Percentiles rank a stretch among this genome's conserved stretches.
phyloP scores from a whole-genome alignment of 306 rosid species.

The Cucurbita ficifolia region DNA sequence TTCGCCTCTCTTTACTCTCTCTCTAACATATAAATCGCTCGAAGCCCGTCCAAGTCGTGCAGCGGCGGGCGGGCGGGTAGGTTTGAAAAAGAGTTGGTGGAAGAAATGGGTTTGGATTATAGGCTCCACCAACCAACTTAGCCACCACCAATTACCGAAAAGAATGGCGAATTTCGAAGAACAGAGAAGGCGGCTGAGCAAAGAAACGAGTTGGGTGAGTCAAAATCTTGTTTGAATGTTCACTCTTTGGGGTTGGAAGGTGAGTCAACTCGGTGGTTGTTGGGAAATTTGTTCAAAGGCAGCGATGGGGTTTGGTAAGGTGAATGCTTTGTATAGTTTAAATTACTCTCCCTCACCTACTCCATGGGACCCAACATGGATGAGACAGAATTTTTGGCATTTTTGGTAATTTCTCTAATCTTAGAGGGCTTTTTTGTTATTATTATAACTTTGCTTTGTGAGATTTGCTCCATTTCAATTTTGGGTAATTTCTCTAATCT shows the following conservation, averaged over 20 bases:
- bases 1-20: neutral
- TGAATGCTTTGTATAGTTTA: neutral
- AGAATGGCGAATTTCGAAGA: neutral
- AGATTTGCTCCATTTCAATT: too few relatives aligned
- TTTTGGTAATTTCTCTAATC: neutral
- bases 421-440: too few relatives aligned
- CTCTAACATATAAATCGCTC: neutral
- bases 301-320: neutral
- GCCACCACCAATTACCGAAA: slow-evolving; percentile 12
- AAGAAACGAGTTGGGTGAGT: slow-evolving; percentile 2
- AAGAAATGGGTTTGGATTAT: neutral
- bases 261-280: slow-evolving; percentile 6
- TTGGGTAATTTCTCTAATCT: too few relatives aligned
- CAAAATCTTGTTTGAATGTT: neutral
- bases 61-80: slow-evolving; percentile 8
- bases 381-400: neutral
- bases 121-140: slow-evolving; percentile 20
- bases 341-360: neutral
- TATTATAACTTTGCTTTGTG: too few relatives aligned
- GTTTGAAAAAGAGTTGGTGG: slow-evolving; percentile 10
- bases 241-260: neutral
- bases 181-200: neutral
- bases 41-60: neutral
- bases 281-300: neutral
- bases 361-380: neutral